These are phyloP conservation scores for Climacium dendroides DNA, from an alignment of 225 moss, liverwort and hornwort genomes.

Conservation along the genomic window DNA sequence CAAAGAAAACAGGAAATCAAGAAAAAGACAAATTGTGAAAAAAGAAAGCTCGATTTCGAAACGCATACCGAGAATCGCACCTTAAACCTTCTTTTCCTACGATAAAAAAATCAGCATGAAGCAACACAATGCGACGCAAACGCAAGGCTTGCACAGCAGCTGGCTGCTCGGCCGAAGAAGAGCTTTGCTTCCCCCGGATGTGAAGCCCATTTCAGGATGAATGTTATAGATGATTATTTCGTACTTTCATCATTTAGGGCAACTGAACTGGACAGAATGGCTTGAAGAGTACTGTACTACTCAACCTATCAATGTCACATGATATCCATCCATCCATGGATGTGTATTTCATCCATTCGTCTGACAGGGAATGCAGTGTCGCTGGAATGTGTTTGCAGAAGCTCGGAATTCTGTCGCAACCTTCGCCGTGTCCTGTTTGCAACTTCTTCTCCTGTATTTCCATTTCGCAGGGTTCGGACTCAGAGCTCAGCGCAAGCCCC, in stretches of 20 bases:
- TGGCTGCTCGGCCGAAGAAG: neutral
- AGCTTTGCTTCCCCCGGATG: too few relatives aligned
- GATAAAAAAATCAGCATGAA: neutral
- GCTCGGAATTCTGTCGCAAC: neutral
- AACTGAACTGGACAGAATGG: neutral
- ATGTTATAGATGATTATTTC: neutral
- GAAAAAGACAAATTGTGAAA: neutral
- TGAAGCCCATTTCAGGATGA: neutral
- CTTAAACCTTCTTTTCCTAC: too few relatives aligned
- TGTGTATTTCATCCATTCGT: neutral
- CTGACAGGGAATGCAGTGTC: neutral
- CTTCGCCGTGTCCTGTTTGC: neutral
- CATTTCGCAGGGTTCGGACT: neutral
- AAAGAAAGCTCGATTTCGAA: neutral
- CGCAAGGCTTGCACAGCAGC: neutral
- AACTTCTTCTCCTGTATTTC: neutral
- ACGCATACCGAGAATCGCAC: neutral
- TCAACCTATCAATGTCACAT: neutral
- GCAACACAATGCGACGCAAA: neutral
- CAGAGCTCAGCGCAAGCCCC: neutral
- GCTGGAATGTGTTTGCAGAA: neutral
- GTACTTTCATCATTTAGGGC: neutral
- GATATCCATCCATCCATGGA: neutral
- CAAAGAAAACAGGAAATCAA: neutral
- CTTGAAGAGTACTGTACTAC: too few relatives aligned